Percentiles rank a stretch among this genome's conserved stretches.
Evolutionary conservation across 768 basidiomycete species (phyloP).

Genomic region (Tubosaeta sp.): DNA sequence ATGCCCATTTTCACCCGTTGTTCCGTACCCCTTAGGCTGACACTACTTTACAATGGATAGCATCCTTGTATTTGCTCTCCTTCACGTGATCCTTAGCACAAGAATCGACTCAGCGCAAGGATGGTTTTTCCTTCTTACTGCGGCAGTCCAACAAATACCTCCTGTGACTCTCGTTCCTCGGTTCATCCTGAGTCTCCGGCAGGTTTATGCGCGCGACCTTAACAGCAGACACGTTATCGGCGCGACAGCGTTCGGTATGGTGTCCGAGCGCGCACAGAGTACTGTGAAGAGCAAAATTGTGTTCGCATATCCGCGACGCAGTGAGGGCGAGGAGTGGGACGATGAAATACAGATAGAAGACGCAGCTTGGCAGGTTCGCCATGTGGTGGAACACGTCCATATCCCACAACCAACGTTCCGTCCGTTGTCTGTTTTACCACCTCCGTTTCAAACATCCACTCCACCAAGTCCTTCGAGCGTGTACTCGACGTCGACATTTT

Average conservation of each 20-base stretch:
- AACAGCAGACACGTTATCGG: not conserved
- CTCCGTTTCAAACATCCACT: slow-evolving; percentile 22
- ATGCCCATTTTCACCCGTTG: not conserved
- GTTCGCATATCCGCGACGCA: not conserved
- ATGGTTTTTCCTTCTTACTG: not conserved
- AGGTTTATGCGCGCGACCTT: not conserved
- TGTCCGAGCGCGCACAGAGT: too few relatives aligned
- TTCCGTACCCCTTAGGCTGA: not conserved
- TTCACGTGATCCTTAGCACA: not conserved
- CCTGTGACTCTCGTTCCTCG: not conserved
- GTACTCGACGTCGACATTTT: slow-evolving; percentile 15
- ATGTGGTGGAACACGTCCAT: not conserved
- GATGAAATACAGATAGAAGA: not conserved
- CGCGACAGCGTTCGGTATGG: not conserved
- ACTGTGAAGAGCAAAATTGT: not conserved
- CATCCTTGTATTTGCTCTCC: not conserved
- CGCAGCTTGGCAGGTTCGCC: not conserved
- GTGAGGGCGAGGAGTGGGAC: not conserved
- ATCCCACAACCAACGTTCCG: slow-evolving; percentile 17
- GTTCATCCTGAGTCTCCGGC: not conserved
- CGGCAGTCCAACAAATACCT: not conserved
- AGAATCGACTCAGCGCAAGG: not conserved
- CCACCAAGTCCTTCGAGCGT: slow-evolving; percentile 23
- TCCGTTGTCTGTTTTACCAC: slow-evolving; percentile 22
- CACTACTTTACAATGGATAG: not conserved